Conservation (phyloP, 2,329 filamentous ascomycete species). For the Calonectria henricotiae region DNA sequence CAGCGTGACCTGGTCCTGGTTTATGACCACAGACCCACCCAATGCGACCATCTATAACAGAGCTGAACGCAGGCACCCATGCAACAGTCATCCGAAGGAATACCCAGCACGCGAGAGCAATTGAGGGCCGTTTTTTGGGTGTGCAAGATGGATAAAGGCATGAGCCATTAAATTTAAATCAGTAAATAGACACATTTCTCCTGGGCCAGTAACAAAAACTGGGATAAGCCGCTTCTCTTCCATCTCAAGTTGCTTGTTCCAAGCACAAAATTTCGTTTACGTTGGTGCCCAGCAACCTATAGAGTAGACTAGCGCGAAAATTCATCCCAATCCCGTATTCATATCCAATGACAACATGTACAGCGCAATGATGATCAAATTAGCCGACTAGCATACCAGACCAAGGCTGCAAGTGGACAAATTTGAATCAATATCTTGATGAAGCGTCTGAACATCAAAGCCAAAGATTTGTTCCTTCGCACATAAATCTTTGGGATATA, state of each 20-base stretch:
- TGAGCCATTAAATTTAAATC: too few species aligned
- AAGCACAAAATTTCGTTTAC: too few species aligned
- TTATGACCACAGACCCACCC: neutral
- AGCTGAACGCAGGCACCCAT: neutral
- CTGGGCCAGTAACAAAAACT: too few species aligned
- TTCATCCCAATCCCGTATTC: too few species aligned
- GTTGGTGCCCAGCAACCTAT: too few species aligned
- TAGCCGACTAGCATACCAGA: neutral
- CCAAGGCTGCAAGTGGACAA: neutral
- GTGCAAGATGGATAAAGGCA: neutral
- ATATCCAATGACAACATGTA: too few species aligned
- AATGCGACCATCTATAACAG: neutral
- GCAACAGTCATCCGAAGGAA: neutral
- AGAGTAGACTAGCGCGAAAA: too few species aligned
- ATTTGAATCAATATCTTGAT: neutral
- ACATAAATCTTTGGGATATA: neutral
- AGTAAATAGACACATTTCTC: too few species aligned
- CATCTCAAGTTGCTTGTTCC: too few species aligned
- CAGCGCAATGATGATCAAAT: too few species aligned
- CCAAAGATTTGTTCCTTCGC: neutral
- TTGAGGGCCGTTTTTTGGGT: conserved; percentile 15
- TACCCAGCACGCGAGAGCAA: neutral
- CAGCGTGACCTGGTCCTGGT: neutral
- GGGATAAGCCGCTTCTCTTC: too few species aligned
- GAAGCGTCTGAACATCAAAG: neutral